Base-by-base conservation (phyloP, 2,329 filamentous ascomycete genomes). In the Colletotrichum sublineola region DNA sequence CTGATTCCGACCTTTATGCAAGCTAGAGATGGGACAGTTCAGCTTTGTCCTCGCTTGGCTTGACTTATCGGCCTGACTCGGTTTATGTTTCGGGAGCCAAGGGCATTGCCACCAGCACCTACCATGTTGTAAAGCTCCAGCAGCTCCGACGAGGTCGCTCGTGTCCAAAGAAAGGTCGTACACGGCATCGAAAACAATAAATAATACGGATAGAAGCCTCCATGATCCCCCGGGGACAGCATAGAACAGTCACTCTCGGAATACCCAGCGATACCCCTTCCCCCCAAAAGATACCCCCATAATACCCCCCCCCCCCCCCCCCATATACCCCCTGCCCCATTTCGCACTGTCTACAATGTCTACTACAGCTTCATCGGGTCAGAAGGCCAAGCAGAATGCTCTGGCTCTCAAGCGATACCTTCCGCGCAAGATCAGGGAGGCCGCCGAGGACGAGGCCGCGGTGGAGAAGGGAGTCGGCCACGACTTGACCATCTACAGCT, bases 401-500 rank as follows among this genome's bases (percentile, higher is more conserved):
- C 40, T 73, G 48, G 70, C 70, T 31, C 70, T 73, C 12, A 73
- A 73, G 61, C 53, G 70, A 63, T 73, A 73, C 58, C 46, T 73
- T 12, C 70, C 70, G 9, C 70, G 70, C 66, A 73, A 73, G 70
- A 53, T 73, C 55, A 44, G 70, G 50, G 70, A 73, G 36, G 70
- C 70, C 56, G 70, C 70, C 60, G 70, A 73, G 55, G 70, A 73
- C 70, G 70, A 73, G 53, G 70, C 70, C 55, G 70, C 68, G 67
- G 70, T 73, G 29, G 70, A 73, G 70, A 73, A 73, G 70, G 70
- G 70, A 36, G 53, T 68, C 24, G 70, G 70, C 18, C 70, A 73
- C 48, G 70, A 73, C 66, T 42, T 73, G 38, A 73, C 68, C 57
- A 63, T 77, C 52, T 77, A 75, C 71, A 75, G 74, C 44, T 67